Percentiles rank a stretch among this genome's conserved stretches.
Conservation (phyloP, 2,329 filamentous ascomycete genomes). For the Ascosphaera pollenicola region DNA sequence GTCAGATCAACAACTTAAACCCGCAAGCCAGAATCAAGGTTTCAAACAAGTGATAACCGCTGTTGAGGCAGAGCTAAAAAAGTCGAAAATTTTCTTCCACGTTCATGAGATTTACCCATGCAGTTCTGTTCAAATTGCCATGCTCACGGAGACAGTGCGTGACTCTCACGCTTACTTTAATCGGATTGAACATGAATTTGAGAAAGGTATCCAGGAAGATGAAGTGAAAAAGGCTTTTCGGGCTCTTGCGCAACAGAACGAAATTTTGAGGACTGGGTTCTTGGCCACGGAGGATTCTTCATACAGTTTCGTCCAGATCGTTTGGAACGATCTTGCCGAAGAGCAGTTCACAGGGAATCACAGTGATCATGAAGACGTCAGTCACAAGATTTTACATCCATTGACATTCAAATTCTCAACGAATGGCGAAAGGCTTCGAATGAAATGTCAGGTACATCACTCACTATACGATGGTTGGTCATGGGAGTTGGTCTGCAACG, state of each 20-base stretch:
- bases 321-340: constrained; percentile 33
- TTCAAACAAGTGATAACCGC: background rate
- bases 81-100: background rate
- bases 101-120: constrained; percentile 31
- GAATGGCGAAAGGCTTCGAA: constrained; percentile 7
- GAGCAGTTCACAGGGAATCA: constrained; percentile 24
- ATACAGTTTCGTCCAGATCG: constrained; percentile 35
- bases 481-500: constrained; percentile 47
- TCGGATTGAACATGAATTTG: constrained; percentile 43
- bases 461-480: constrained; percentile 90
- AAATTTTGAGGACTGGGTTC: constrained; percentile 57
- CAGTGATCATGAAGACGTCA: constrained; percentile 19
- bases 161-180: constrained; percentile 51
- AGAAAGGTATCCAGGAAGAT: constrained; percentile 12
- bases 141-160: constrained; percentile 52
- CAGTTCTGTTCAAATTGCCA: constrained; percentile 53
- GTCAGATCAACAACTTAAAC: constrained; percentile 5
- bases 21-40: constrained; percentile 6
- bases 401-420: constrained; percentile 35
- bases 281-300: constrained; percentile 22
- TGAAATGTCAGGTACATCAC: constrained; percentile 48
- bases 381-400: constrained; percentile 29
- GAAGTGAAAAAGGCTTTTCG: constrained; percentile 29
- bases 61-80: background rate
- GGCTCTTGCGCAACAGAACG: constrained; percentile 31